These are phyloP conservation scores for Streptanthus diversifolius DNA, from an alignment of 345 rosid species.

Conservation along the genomic window DNA sequence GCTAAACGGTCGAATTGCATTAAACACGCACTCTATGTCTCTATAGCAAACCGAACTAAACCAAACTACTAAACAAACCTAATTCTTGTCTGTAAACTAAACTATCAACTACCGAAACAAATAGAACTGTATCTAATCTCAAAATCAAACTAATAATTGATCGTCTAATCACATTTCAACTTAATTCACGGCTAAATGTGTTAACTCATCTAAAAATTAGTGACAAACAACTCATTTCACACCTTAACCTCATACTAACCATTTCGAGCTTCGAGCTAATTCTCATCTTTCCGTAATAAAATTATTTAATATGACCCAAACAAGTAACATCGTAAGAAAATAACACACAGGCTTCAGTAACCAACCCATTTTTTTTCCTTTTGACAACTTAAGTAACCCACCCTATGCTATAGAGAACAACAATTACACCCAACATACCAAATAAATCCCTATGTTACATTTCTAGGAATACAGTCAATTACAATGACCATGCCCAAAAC, in stretches of 20 bases:
- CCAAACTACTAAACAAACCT: background rate
- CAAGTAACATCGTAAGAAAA: background rate
- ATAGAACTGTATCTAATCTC: background rate
- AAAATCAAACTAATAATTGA: background rate
- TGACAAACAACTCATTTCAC: background rate
- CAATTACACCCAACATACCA: background rate
- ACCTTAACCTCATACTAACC: background rate
- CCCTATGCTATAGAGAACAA: background rate
- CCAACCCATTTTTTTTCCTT: background rate
- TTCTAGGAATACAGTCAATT: background rate
- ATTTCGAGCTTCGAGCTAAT: background rate
- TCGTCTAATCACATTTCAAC: background rate
- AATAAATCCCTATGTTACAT: background rate
- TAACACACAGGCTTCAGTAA: background rate
- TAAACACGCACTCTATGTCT: slow-evolving; percentile 8
- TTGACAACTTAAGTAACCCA: background rate
- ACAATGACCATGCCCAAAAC: background rate
- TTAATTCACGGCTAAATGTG: background rate
- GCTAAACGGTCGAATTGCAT: slow-evolving; percentile 28
- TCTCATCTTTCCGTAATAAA: background rate
- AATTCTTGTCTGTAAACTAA: background rate
- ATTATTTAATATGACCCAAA: background rate
- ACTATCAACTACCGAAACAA: background rate
- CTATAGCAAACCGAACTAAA: background rate
- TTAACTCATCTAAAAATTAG: background rate